Conservation (phyloP, 164 flowering plant species). For the Aristolochia contorta region DNA sequence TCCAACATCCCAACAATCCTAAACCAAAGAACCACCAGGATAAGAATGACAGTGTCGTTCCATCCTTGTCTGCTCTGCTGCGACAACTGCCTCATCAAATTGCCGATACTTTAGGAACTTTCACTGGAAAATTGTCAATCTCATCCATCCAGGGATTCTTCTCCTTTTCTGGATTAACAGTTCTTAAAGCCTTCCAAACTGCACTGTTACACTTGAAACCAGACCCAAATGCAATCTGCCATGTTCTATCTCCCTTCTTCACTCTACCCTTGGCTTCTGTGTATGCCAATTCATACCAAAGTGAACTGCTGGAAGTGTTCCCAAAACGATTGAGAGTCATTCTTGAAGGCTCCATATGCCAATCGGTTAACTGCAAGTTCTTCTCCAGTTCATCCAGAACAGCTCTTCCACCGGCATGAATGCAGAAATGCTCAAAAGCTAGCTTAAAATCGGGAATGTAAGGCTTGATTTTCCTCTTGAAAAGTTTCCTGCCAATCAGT, state of each 20-base stretch:
- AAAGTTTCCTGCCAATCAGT: conserved; percentile 48
- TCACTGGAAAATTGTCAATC: conserved; percentile 52
- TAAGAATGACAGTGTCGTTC: no score
- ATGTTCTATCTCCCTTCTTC: conserved; percentile 56
- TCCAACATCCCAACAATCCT: not conserved
- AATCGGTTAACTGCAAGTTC: conserved; percentile 59
- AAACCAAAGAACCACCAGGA: no score
- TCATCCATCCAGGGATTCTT: conserved; percentile 76
- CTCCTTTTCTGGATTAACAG: conserved; percentile 54
- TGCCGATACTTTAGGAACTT: conserved; percentile 46
- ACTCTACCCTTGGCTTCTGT: conserved; percentile 72
- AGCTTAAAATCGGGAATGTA: conserved; percentile 80
- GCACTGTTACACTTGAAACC: conserved; percentile 86
- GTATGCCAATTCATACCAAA: conserved; percentile 81
- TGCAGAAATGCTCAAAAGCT: conserved; percentile 87
- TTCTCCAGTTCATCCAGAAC: conserved; percentile 78
- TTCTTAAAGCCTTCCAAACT: conserved; percentile 64
- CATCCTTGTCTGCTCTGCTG: no score
- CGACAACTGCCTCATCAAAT: conserved; percentile 13
- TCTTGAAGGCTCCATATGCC: conserved; percentile 90
- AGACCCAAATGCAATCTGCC: conserved; percentile 86
- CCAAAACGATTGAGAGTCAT: conserved; percentile 69
- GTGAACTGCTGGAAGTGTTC: conserved; percentile 77
- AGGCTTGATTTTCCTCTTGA: conserved; percentile 78
- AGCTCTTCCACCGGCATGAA: conserved; percentile 91